Base-by-base conservation (phyloP, 1,284 basidiomycete genomes). In the Rhodotorula sp. region DNA sequence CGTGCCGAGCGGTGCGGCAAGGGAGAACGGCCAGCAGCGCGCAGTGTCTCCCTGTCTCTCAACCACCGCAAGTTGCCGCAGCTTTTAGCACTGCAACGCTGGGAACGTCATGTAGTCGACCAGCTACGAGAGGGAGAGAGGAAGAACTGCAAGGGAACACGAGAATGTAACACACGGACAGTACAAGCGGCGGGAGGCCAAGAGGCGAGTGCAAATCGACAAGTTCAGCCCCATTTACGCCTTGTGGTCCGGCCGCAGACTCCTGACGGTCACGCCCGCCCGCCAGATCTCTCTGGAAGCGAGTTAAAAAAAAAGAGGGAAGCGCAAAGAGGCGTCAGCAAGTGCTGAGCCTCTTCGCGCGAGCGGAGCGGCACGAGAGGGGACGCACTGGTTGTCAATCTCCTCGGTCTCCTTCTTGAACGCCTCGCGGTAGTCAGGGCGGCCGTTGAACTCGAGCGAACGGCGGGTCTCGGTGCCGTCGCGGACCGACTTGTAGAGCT, bases 391-490 rank as follows among this genome's bases (percentile, higher is more conserved):
- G 80, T 91, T 87, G 84, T 97, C 90, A 80, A 99, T 97, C 83
- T 92, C 93, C 82, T 89, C 90, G 74, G 97, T 88, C 85, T 99
- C 96, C 86, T 89, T 91, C 78, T 91, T 90, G 77, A 97, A 89
- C 82, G 97, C 94, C 83, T 93, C 85, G 74, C 95, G 91, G 86
- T 99, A 99, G 14, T 94, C 97, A 78, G 87, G 83, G 72, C 93
- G 89, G 70, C 90, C 89, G 83, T 98, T 98, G 87, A 93, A 99
- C 82, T 97, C 93, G 79, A 99, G 89, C 61, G 93, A 90, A 82
- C 96, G 94, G 82, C 93, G 90, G 61, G 97, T 99, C 87, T 99
- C 97, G 46, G 91, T 91, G 72, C 97, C 97, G 81, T 98, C 89
- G 82, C 86, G 87, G 79, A 99, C 97, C 81, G 91, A 92, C 86